These are phyloP conservation scores for Cadophora malorum DNA, from an alignment of 2,329 filamentous ascomycete genomes.

Conservation along the genomic window DNA sequence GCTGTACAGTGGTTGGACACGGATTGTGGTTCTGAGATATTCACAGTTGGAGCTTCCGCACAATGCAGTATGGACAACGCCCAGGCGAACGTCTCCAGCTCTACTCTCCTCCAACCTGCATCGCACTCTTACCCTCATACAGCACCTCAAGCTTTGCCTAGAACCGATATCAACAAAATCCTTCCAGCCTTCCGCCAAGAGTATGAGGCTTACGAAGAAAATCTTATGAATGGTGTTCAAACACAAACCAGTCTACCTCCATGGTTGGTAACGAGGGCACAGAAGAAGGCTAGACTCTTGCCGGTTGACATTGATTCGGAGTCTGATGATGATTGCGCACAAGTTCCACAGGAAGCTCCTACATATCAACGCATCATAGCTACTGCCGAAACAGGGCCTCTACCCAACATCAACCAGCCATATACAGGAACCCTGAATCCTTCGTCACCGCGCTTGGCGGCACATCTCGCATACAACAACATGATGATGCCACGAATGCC, in stretches of 20 bases:
- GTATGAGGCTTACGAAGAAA: background rate
- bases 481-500: background rate
- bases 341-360: background rate
- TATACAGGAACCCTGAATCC: background rate
- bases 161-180: background rate
- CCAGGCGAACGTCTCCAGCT: background rate
- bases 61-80: background rate
- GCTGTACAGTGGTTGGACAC: background rate
- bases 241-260: background rate
- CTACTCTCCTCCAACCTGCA: background rate
- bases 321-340: background rate
- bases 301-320: background rate
- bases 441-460: background rate
- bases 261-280: background rate
- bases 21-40: background rate
- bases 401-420: conserved; percentile 12
- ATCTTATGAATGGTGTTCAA: background rate
- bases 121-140: background rate
- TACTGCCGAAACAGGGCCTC: background rate
- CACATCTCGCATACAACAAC: background rate
- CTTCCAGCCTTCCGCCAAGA: background rate
- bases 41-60: background rate
- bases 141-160: background rate
- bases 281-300: background rate
- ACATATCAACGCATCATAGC: background rate